Percentiles rank a stretch among this genome's conserved stretches.
Conservation (phyloP, 2,329 filamentous ascomycete species). For the Verticillium klebahnii region DNA sequence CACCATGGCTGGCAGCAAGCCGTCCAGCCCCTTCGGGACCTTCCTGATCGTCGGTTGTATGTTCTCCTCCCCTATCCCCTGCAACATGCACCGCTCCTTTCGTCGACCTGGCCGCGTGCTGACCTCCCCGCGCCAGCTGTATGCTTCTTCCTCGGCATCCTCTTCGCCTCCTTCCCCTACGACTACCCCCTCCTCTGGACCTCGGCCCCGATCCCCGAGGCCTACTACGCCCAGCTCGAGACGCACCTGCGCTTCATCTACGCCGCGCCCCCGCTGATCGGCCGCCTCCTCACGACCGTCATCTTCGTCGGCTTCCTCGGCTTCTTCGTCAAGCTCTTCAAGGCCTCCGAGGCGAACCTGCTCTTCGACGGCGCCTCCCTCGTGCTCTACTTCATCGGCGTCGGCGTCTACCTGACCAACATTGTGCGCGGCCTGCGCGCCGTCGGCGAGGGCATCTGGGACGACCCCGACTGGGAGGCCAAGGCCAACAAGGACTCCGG, state of each 20-base stretch:
- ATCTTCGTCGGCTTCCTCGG: slow-evolving; percentile 82
- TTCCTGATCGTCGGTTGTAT: slow-evolving; percentile 94
- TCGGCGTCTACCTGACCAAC: slow-evolving; percentile 92
- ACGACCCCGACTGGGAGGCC: slow-evolving; percentile 31
- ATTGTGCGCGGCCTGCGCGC: slow-evolving; percentile 92
- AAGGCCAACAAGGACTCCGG: slow-evolving; percentile 25
- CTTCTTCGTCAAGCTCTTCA: slow-evolving; percentile 92
- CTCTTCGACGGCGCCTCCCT: slow-evolving; percentile 86
- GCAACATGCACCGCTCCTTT: slow-evolving; percentile 1
- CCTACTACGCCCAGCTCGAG: slow-evolving; percentile 83
- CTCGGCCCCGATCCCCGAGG: slow-evolving; percentile 54
- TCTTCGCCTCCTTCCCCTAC: slow-evolving; percentile 95
- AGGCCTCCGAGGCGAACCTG: slow-evolving; percentile 88
- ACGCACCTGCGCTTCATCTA: slow-evolving; percentile 87
- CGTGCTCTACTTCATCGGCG: slow-evolving; percentile 77
- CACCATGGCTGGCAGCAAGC: slow-evolving; percentile 37
- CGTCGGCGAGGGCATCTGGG: slow-evolving; percentile 67
- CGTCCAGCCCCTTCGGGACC: slow-evolving; percentile 78
- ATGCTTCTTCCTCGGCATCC: slow-evolving; percentile 96
- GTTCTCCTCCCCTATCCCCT: slow-evolving; percentile 30
- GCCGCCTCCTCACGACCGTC: slow-evolving; percentile 89
- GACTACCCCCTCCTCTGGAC: slow-evolving; percentile 88
- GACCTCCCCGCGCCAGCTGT: slow-evolving; percentile 50
- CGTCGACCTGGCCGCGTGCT: not conserved
- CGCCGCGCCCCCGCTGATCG: slow-evolving; percentile 85